Evolutionary conservation across 495 filamentous ascomycete genomes (phyloP), one percentile per base, ranked within the genome.

Genomic region (Aspergillus diversus): DNA sequence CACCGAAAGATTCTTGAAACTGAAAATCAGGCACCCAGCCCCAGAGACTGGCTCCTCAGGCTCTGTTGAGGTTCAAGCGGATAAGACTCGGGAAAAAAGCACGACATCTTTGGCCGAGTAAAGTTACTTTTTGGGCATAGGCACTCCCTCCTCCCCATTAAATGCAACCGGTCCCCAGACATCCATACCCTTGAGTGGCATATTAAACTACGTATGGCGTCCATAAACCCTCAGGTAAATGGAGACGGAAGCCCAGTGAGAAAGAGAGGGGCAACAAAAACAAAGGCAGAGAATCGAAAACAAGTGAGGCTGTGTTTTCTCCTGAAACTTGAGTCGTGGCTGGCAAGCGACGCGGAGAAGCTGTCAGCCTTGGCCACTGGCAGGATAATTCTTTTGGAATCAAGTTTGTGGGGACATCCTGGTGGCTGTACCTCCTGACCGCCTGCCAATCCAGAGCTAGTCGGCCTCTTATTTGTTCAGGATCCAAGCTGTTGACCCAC

Each of bases 291-390:
- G 17, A 33, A 33, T 0, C 7, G 5, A 32, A 61, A 61, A 51
- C 53, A 63, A 54, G 58, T 69, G 73, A 74, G 75, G 75, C 75
- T 75, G 71, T 77, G 75, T 73, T 42, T 53, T 11, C 15, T 49
- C 33, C 37, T 51, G 60, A 73, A 64, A 67, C 65, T 61, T 55
- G 49, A 57, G 56, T 54, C 67, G 72, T 72, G 73, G 73, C 72
- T 70, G 67, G 65, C 56, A 54, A 27, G 37, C 31, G 13, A 35
- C 37, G 46, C 56, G 60, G 58, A 56, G 48, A 59, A 51, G 46
- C 55, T 60, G 63, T 35, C 48, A 54, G 46, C 42, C 47, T 13
- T 51, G 47, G 42, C 46, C 57, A 47, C 46, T 56, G 32, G 46
- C 33, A 57, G 53, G 21, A 13, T 7, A 48, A 27, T 43, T 51